Evolutionary conservation across 345 rosid genomes (phyloP), one percentile per base, ranked within the genome.

Genomic region (Pistacia integerrima): DNA sequence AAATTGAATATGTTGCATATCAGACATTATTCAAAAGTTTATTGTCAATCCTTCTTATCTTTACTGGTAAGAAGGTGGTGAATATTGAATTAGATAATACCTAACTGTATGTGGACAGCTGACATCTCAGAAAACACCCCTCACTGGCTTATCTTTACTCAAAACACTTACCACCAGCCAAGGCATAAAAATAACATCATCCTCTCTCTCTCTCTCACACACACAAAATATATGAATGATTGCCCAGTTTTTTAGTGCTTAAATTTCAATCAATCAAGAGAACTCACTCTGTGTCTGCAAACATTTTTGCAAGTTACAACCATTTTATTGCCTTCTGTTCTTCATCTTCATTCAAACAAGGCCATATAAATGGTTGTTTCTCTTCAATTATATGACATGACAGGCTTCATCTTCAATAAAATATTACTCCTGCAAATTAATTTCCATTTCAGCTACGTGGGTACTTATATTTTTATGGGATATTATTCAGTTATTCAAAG

Each of bases 41-140:
- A 60, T 25, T 8, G 67, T 28, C 58, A 12, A 28, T 16, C 38
- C 20, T 51, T 9, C 59, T n/a, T 60, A 69, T 30, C 60, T 69
- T 69, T 69, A 52, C 60, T 8, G 2, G 25, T 8, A 51, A 41
- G 72, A 17, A 8, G 59, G 25, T 69, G 46, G 46, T 69, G 60
- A 33, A 14, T 69, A 8, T 69, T 52, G 72, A 41, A 22, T 69
- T 28, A 8, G 72, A 52, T 38, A 38, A 52, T 18, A 30, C 59
- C 76, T 48, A 73, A 73, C 25, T 30, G 44, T 30, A 62, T 16
- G 76, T 44, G 22, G 75, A 72, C 67, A 59, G 2, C 22, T 48
- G 18, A 49, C 14, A 5, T 22, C 5, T 46, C 2, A 30, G 44
- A 46, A 44, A 72, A 59, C 25, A 62, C 25, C 28, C 41, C 44